Evolutionary conservation across 345 rosid genomes (phyloP).

Genomic region (Boechera stricta): DNA sequence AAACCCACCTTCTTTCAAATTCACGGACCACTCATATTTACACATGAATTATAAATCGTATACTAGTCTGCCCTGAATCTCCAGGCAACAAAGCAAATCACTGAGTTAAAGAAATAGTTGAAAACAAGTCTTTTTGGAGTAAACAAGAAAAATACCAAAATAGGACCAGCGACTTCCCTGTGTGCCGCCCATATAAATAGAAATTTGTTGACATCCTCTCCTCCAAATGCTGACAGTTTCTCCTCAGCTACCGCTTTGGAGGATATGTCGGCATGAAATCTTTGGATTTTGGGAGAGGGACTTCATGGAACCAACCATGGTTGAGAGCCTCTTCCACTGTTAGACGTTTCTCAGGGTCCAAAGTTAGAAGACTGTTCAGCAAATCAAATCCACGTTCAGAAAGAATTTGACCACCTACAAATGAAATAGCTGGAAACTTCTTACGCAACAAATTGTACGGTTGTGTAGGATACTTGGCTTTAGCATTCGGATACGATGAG

Average conservation of each 20-base stretch:
- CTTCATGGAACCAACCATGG: conserved; percentile 85
- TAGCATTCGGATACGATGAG: conserved; percentile 67
- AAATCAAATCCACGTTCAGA: conserved; percentile 88
- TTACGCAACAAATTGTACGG: conserved; percentile 70
- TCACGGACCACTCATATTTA: conserved; percentile 30
- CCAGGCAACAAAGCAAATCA: conserved; percentile 32
- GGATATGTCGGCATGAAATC: conserved; percentile 86
- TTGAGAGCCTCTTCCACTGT: conserved; percentile 77
- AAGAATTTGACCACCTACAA: conserved; percentile 72
- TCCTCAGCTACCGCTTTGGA: conserved; percentile 46
- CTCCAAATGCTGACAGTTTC: conserved; percentile 15
- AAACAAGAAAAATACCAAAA: conserved; percentile 5
- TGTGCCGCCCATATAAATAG: neutral
- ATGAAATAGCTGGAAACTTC: conserved; percentile 80
- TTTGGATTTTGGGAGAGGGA: conserved; percentile 73
- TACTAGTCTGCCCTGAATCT: conserved; percentile 34
- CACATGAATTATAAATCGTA: conserved; percentile 36
- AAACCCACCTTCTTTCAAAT: conserved; percentile 40
- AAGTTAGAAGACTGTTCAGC: conserved; percentile 66
- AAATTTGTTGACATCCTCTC: conserved; percentile 25
- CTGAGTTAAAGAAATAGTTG: conserved; percentile 17
- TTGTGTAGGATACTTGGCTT: conserved; percentile 68
- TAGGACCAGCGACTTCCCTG: conserved; percentile 23
- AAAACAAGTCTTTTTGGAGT: conserved; percentile 16
- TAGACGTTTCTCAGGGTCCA: conserved; percentile 79